Percentiles rank a stretch among this genome's conserved stretches.
These are phyloP conservation scores for Cercospora sp. DNA, from an alignment of 2,329 filamentous ascomycete species.

Conservation along the genomic window DNA sequence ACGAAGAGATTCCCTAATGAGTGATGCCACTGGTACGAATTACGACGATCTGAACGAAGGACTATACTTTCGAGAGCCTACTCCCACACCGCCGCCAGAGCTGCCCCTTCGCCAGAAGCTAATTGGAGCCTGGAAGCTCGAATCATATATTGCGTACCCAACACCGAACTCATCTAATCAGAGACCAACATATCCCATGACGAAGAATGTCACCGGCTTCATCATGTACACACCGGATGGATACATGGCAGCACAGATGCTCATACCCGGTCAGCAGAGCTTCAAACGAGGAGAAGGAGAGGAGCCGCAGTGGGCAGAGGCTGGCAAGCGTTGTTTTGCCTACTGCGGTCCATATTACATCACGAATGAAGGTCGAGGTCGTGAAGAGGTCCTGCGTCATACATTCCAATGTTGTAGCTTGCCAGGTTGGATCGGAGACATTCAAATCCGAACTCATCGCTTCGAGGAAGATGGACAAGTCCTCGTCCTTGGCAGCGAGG, in stretches of 20 bases:
- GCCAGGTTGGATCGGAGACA: conserved; percentile 43
- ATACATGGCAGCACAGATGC: conserved; percentile 44
- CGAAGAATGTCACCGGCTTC: conserved; percentile 41
- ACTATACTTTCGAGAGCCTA: conserved; percentile 37
- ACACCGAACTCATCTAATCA: conserved; percentile 40
- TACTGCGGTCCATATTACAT: conserved; percentile 45
- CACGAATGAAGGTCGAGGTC: conserved; percentile 38
- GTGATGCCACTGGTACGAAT: conserved; percentile 29
- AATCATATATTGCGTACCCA: conserved; percentile 44
- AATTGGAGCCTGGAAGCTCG: conserved; percentile 42
- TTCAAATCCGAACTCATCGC: conserved; percentile 41
- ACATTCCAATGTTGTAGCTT: conserved; percentile 43
- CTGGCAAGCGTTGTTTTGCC: conserved; percentile 41
- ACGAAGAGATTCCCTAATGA: conserved; percentile 23
- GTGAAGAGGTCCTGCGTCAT: conserved; percentile 40
- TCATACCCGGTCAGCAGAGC: conserved; percentile 41
- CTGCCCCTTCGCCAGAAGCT: conserved; percentile 38
- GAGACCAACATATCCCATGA: conserved; percentile 42
- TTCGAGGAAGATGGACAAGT: conserved; percentile 44
- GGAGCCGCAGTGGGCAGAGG: conserved; percentile 44
- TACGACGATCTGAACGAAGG: conserved; percentile 40
- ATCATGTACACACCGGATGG: conserved; percentile 45
- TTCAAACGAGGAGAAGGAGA: conserved; percentile 43
- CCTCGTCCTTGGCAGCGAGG: conserved; percentile 42
- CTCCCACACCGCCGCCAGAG: conserved; percentile 34